Evolutionary conservation across 148 eudicot species (phyloP).

Genomic region (Silene conica): DNA sequence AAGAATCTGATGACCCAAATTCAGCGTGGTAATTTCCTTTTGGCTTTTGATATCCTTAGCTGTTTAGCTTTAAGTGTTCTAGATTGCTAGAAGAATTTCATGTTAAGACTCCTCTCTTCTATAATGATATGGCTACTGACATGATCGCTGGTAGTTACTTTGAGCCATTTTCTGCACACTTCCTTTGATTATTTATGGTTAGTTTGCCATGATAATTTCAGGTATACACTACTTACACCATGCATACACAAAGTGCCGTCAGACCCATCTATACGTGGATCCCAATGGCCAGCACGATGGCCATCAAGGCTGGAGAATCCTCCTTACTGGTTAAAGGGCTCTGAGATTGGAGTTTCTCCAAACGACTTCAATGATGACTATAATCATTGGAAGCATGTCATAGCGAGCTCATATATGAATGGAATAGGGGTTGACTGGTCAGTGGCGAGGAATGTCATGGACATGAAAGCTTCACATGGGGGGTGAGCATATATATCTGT

Average conservation of each 20-base stretch:
- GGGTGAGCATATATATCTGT: slow-evolving; percentile 43
- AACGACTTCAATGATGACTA: slow-evolving; percentile 54
- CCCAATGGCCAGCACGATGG: slow-evolving; percentile 68
- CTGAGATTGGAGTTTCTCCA: slow-evolving; percentile 51
- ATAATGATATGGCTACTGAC: background rate
- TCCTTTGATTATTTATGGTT: background rate
- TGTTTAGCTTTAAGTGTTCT: background rate
- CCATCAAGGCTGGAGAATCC: slow-evolving; percentile 46
- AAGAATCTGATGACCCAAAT: slow-evolving; percentile 47
- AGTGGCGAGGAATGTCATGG: slow-evolving; percentile 70
- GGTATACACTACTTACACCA: slow-evolving; percentile 59
- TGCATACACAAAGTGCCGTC: slow-evolving; percentile 64
- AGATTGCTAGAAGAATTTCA: slow-evolving; percentile 6
- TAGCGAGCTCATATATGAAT: slow-evolving; percentile 49
- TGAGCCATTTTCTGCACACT: background rate
- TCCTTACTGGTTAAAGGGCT: slow-evolving; percentile 58
- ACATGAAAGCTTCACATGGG: slow-evolving; percentile 72
- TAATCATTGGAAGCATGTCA: slow-evolving; percentile 54
- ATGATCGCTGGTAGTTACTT: background rate
- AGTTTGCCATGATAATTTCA: slow-evolving; percentile 11
- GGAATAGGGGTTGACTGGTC: slow-evolving; percentile 68
- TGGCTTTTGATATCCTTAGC: background rate
- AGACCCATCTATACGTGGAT: slow-evolving; percentile 45
- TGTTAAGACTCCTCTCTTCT: background rate
- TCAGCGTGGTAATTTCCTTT: slow-evolving; percentile 46